Base-by-base conservation (phyloP, 2,329 filamentous ascomycete species). In the Thyridium curvatum region DNA sequence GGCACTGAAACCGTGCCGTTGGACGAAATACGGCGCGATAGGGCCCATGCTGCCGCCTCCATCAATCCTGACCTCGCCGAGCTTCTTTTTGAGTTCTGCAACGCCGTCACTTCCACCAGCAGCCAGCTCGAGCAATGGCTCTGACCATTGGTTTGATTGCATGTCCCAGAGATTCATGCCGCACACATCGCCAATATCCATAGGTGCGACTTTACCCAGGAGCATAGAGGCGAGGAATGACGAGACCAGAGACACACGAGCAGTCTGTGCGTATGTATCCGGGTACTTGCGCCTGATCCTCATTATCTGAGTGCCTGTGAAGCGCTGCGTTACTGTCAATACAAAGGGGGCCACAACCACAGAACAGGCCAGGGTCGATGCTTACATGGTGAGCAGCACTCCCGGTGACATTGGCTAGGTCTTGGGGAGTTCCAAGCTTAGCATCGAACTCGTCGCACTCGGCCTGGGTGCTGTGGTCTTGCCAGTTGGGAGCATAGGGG, bases 81-180 rank as follows among this genome's bases (percentile, higher is more conserved):
- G 79, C 63, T 94, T 96, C 41, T 66, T 58, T 50, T 79, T 82
- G 37, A 97, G 74, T 5, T 65, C 60, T 12, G 69, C 69, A 8
- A 80, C 70, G 2, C 74, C 79, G 38, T 74, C 72, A 18, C 50
- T 48, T 21, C 72, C 62, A 32, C 84, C 86, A 4, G 86, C 86
- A 15, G 85, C 77, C 12, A 95, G 79, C 30, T 77, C 71, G 14
- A 98, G 76, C 1, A 96, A 75, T 14, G 76, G 66, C 41, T 89
- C 77, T 48, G 84, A 81, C 80, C 88, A 97, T 15, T 64, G 59
- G 47, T 85, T 79, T 15, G 74, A 70, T 46, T 79, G 69, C 47
- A 97, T 89, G 54, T 97, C 88, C 88, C 89, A 97, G 7, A 98
- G 71, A 59, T 97, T 95, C 84, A 95, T 95, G 39, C 93, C 93